Evolutionary conservation across 352 stramenopile genomes (phyloP), one percentile per base, ranked within the genome.

Genomic region (Blastocystis sp.): DNA sequence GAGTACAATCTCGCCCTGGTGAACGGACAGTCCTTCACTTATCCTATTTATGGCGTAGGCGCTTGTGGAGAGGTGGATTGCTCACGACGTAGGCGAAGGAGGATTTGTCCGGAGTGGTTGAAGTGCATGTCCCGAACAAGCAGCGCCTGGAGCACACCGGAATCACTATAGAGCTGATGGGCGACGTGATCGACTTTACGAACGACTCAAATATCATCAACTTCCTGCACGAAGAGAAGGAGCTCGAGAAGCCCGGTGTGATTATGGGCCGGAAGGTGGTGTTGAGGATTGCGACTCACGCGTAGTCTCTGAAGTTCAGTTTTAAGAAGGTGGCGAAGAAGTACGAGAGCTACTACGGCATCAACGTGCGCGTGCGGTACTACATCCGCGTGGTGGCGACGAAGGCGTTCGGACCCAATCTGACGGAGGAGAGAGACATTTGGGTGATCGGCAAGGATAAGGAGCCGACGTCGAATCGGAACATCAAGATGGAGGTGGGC

Each of bases 401-500:
- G 26, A 91, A 91, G 39, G 35, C 50, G 24, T 98, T 97, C 92
- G 92, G 96, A 35, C 95, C 93, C 62, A 96, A 94, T 78, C 90
- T 98, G 3, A 94, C 94, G 2, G 92, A 95, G 50, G 97, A 98
- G 91, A 95, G 97, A 88, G 96, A 98, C 80, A 90, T 98, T 39
- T 94, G 95, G 91, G 93, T 98, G 10, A 19, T 89, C 39, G 19
- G 45, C 19, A 89, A 89, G 63, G 63, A 89, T 31, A 89, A 89
- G 29, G 79, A 94, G 77, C 95, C 96, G 10, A 92, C 93, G 50
- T 91, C 96, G 78, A 95, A 97, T 91, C 94, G 95, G 93, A 39
- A 94, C 19, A 98, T 98, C 81, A 98, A 98, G 92, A 98, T 98
- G 96, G 97, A 98, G 88, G 95, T 98, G 39, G 97, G 97, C 24